Percentiles rank a stretch among this genome's conserved stretches.
These are phyloP conservation scores for Aspergillus sp. DNA, from an alignment of 2,329 filamentous ascomycete species.

Conservation along the genomic window DNA sequence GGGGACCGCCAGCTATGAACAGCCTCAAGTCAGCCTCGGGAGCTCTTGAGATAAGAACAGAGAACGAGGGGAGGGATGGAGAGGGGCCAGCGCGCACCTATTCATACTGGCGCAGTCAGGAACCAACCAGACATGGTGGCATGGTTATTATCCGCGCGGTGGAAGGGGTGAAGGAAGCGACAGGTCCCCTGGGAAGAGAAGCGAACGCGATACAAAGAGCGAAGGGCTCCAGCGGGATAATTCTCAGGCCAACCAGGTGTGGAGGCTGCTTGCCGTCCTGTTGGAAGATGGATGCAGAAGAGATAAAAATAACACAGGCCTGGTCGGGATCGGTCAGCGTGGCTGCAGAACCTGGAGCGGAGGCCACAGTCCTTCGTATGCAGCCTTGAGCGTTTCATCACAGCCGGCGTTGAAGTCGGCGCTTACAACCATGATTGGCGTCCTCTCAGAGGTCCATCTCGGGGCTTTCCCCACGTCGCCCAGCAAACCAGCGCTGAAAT, in stretches of 20 bases:
- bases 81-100: constrained; percentile 33
- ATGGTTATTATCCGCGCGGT: constrained; percentile 24
- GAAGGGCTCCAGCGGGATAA: constrained; percentile 30
- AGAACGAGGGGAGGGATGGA: constrained; percentile 10
- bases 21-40: constrained; percentile 23
- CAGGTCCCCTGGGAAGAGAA: constrained; percentile 14
- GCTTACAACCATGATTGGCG: constrained; percentile 24
- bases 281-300: constrained; percentile 21
- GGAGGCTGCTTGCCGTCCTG: constrained; percentile 18
- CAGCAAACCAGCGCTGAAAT: constrained; percentile 16
- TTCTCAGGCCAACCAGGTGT: constrained; percentile 16
- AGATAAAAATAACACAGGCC: constrained; percentile 21
- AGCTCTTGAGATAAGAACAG: constrained; percentile 6
- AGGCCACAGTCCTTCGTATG: constrained; percentile 19
- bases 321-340: constrained; percentile 14
- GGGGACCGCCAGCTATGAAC: constrained; percentile 33
- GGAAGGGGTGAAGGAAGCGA: constrained; percentile 17
- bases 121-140: constrained; percentile 27
- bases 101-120: constrained; percentile 38
- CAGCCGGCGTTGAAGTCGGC: constrained; percentile 30
- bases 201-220: constrained; percentile 23
- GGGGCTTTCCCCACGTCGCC: constrained; percentile 5
- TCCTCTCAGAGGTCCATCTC: constrained; percentile 16
- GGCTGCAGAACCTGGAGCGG: constrained; percentile 17
- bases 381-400: constrained; percentile 32